Percentiles rank a stretch among this genome's conserved stretches.
Evolutionary conservation across 1,284 basidiomycete species (phyloP).

Genomic region (Ceratobasidium sp.): DNA sequence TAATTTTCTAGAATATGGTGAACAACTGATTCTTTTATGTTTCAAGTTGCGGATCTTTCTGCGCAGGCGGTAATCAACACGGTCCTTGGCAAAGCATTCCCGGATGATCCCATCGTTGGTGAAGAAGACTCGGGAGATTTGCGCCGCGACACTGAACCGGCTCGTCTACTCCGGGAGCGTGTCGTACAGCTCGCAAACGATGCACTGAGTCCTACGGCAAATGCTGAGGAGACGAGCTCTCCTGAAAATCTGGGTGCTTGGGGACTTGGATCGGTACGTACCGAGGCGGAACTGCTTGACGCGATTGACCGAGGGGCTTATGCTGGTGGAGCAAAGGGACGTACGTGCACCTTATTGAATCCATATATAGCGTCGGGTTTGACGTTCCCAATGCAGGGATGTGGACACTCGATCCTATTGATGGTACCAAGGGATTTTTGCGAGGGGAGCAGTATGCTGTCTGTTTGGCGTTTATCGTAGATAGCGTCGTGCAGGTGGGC

Average conservation of each 20-base stretch:
- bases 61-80: slow-evolving; percentile 90
- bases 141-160: slow-evolving; percentile 62
- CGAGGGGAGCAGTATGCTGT: slow-evolving; percentile 98
- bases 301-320: slow-evolving; percentile 89
- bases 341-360: slow-evolving; percentile 62
- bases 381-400: slow-evolving; percentile 65
- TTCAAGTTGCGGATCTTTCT: slow-evolving; percentile 87
- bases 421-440: slow-evolving; percentile 95
- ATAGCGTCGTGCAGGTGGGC: slow-evolving; percentile 86
- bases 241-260: slow-evolving; percentile 65
- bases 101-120: slow-evolving; percentile 89
- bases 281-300: slow-evolving; percentile 69
- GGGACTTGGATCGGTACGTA: slow-evolving; percentile 68
- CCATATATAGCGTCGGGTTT: neutral
- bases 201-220: slow-evolving; percentile 61
- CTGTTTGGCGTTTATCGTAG: slow-evolving; percentile 89
- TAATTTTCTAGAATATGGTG: no score
- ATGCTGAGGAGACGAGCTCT: slow-evolving; percentile 61
- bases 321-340: slow-evolving; percentile 78
- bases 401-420: slow-evolving; percentile 93
- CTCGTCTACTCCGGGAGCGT: slow-evolving; percentile 64
- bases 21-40: no score
- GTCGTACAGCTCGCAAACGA: slow-evolving; percentile 89
- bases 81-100: slow-evolving; percentile 80
- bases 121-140: slow-evolving; percentile 94